phyloP scores from a whole-genome alignment of 2,329 filamentous ascomycete genomes.

The Xylaria hypoxylon region DNA sequence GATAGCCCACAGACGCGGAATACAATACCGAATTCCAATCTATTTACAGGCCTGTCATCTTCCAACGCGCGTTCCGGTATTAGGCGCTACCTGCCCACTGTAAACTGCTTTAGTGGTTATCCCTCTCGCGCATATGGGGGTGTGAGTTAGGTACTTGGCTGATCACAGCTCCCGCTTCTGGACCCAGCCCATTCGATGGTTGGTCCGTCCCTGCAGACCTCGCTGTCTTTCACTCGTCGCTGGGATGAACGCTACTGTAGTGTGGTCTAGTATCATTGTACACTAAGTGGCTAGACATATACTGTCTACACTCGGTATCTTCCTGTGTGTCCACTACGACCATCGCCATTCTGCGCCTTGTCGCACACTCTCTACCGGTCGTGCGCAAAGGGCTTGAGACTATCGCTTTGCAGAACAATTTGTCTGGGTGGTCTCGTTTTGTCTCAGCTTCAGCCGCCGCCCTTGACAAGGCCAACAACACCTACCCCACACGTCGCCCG shows the following conservation, averaged over 20 bases:
- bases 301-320: slow-evolving; percentile 20
- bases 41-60: slow-evolving; percentile 17
- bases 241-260: slow-evolving; percentile 45
- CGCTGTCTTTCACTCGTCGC: slow-evolving; percentile 44
- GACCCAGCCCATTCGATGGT: slow-evolving; percentile 48
- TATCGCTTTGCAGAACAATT: slow-evolving; percentile 27
- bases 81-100: slow-evolving; percentile 24
- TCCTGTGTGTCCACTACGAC: slow-evolving; percentile 28
- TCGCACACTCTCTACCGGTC: slow-evolving; percentile 40
- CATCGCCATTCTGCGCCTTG: slow-evolving; percentile 28
- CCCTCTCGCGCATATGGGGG: slow-evolving; percentile 24
- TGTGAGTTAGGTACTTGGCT: slow-evolving; percentile 45
- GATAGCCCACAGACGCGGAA: background rate
- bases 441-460: slow-evolving; percentile 48
- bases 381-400: slow-evolving; percentile 38
- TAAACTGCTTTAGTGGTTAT: slow-evolving; percentile 36
- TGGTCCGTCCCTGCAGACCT: slow-evolving; percentile 44
- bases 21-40: slow-evolving; percentile 17
- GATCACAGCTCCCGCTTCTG: slow-evolving; percentile 48
- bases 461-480: slow-evolving; percentile 37
- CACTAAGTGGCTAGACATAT: slow-evolving; percentile 42
- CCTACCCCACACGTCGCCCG: slow-evolving; percentile 40
- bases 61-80: slow-evolving; percentile 24
- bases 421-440: slow-evolving; percentile 37
- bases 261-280: slow-evolving; percentile 17